phyloP scores from a whole-genome alignment of 1,284 basidiomycete genomes.

The Termitomyces sp. region DNA sequence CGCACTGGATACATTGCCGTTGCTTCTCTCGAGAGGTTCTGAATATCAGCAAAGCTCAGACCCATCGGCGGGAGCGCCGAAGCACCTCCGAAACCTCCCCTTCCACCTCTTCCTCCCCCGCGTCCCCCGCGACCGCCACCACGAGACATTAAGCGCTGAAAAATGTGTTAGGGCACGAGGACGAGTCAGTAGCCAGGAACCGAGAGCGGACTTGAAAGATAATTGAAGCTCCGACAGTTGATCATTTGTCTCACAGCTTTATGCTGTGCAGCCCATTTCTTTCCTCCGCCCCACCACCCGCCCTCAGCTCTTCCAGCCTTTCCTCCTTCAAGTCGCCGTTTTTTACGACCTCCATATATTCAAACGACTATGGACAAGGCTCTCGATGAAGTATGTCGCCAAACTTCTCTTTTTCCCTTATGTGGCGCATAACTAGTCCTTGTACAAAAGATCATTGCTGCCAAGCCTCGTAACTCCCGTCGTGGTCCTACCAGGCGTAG shows the following conservation, averaged over 20 bases:
- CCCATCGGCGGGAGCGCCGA: slow-evolving; percentile 66
- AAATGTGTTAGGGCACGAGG: slow-evolving; percentile 10
- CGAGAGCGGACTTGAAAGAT: slow-evolving; percentile 19
- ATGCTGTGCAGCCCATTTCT: slow-evolving; percentile 14
- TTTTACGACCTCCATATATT: slow-evolving; percentile 6
- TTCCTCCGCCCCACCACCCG: slow-evolving; percentile 16
- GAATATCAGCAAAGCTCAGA: slow-evolving; percentile 72
- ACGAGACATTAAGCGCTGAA: slow-evolving; percentile 48
- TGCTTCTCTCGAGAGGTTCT: slow-evolving; percentile 66
- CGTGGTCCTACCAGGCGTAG: slow-evolving; percentile 41
- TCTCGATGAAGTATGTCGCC: slow-evolving; percentile 75
- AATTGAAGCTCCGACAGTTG: slow-evolving; percentile 18
- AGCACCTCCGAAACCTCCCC: slow-evolving; percentile 51
- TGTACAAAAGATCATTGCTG: slow-evolving; percentile 63
- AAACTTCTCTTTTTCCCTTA: background rate
- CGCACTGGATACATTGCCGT: slow-evolving; percentile 75
- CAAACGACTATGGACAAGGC: slow-evolving; percentile 68
- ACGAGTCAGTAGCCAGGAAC: slow-evolving; percentile 9
- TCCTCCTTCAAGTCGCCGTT: background rate
- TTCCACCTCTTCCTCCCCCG: slow-evolving; percentile 51
- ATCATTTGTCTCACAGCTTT: slow-evolving; percentile 18
- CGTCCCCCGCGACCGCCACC: slow-evolving; percentile 54
- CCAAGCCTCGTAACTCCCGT: slow-evolving; percentile 50
- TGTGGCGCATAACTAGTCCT: slow-evolving; percentile 8
- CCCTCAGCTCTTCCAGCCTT: background rate